These are phyloP conservation scores for Darksidea phi DNA, from an alignment of 495 filamentous ascomycete genomes.

Conservation along the genomic window DNA sequence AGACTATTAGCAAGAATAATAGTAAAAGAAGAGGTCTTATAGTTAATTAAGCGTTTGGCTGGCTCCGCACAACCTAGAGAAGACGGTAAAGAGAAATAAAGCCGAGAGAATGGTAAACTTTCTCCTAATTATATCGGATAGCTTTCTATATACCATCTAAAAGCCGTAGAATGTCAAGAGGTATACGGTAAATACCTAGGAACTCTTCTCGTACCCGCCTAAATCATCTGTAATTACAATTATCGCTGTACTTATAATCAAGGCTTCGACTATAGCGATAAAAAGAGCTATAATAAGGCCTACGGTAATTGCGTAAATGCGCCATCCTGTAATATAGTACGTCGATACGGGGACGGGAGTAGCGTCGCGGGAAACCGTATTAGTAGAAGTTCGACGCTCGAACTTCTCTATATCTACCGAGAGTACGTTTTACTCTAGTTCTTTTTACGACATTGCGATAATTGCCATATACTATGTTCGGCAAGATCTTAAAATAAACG, in stretches of 20 bases:
- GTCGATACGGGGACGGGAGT: not conserved
- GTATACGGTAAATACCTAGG: conserved; percentile 15
- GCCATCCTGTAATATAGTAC: conserved; percentile 8
- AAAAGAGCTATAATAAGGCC: conserved; percentile 53
- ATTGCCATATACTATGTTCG: not conserved
- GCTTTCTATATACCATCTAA: conserved; percentile 15
- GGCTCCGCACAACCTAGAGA: conserved; percentile 17
- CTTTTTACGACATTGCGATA: not conserved
- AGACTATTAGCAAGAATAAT: not conserved
- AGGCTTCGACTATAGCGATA: conserved; percentile 55
- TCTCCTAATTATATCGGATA: conserved; percentile 40
- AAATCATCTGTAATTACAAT: conserved; percentile 34
- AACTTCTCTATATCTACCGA: not conserved
- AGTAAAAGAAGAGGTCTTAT: not conserved
- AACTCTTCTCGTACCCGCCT: conserved; percentile 13
- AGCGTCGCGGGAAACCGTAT: not conserved
- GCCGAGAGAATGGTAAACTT: conserved; percentile 40
- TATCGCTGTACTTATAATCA: conserved; percentile 58
- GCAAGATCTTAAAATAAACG: not conserved
- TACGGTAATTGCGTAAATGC: conserved; percentile 1
- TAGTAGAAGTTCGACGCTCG: not conserved
- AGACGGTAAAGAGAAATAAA: conserved; percentile 39
- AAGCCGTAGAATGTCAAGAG: conserved; percentile 18
- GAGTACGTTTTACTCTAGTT: not conserved
- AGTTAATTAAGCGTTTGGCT: conserved; percentile 38